A percentile compares a stretch with the other conserved stretches of the same genome.
Conservation (phyloP, 495 filamentous ascomycete species). For the Margaritispora aquatica region DNA sequence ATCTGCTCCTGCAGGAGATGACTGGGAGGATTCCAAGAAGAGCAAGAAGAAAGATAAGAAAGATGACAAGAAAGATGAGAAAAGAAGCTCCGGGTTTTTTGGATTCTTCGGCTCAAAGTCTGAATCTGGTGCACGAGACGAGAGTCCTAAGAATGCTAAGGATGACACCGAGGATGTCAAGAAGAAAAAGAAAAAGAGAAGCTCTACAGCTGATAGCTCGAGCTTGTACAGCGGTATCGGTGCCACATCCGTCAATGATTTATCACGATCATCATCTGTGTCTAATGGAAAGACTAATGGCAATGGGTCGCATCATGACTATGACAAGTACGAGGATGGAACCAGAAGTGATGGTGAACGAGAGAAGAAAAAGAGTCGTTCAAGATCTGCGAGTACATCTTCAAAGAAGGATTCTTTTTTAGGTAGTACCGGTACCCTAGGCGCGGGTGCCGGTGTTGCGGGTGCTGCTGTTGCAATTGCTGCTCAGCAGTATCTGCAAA, state of each 20-base stretch:
- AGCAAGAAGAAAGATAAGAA: constrained; percentile 25
- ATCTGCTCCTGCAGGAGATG: constrained; percentile 29
- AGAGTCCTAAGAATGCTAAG: constrained; percentile 20
- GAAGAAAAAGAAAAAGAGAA: constrained; percentile 26
- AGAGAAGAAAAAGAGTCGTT: constrained; percentile 15
- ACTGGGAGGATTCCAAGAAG: constrained; percentile 19
- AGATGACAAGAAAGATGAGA: constrained; percentile 26
- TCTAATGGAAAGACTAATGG: constrained; percentile 15
- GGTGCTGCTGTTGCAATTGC: constrained; percentile 35
- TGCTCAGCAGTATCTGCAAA: constrained; percentile 32
- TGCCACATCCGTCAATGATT: constrained; percentile 15
- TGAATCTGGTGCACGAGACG: constrained; percentile 17
- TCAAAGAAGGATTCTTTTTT: constrained; percentile 50
- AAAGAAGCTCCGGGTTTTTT: constrained; percentile 25
- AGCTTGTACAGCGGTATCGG: constrained; percentile 16
- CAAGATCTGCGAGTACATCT: constrained; percentile 17
- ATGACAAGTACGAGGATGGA: constrained; percentile 12
- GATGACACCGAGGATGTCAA: constrained; percentile 23
- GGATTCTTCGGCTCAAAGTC: constrained; percentile 30
- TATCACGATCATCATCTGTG: constrained; percentile 9
- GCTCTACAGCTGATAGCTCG: constrained; percentile 13
- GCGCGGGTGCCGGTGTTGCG: constrained; percentile 52
- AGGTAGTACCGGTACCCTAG: constrained; percentile 55
- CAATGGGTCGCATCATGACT: constrained; percentile 4
- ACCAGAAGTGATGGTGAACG: constrained; percentile 6